Evolutionary conservation across 2,329 filamentous ascomycete genomes (phyloP).

Genomic region (Tetracladium maxilliforme): DNA sequence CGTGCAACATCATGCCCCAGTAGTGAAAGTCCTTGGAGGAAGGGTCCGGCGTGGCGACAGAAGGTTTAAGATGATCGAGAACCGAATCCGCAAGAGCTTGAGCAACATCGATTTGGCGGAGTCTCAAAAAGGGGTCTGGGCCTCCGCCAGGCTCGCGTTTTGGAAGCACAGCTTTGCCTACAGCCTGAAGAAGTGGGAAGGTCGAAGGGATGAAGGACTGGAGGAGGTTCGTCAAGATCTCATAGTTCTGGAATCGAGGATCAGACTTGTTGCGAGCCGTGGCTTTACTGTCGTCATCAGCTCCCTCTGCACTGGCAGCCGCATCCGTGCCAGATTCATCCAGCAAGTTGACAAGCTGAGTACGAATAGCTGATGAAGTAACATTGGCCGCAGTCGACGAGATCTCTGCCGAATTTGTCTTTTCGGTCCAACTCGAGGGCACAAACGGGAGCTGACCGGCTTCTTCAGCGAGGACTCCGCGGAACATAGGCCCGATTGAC

Average conservation of each 20-base stretch:
- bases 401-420: no score
- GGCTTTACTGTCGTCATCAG: constrained; percentile 23
- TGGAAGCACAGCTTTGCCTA: constrained; percentile 69
- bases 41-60: constrained; percentile 22
- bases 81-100: constrained; percentile 58
- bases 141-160: no score
- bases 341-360: no score
- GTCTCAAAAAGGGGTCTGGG: constrained; percentile 44
- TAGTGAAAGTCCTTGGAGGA: constrained; percentile 59
- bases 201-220: constrained; percentile 66
- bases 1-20: constrained; percentile 68
- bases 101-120: constrained; percentile 37
- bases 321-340: constrained; percentile 1
- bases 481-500: constrained; percentile 63
- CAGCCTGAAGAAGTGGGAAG: constrained; percentile 71
- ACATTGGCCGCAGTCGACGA: no score
- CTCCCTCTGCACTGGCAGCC: constrained; percentile 2
- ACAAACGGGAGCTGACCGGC: no score
- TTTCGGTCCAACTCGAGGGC: no score
- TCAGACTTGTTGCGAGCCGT: constrained; percentile 28
- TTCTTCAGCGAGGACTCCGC: no score
- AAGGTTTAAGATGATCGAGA: constrained; percentile 44
- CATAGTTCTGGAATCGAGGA: constrained; percentile 57
- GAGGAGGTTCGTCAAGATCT: constrained; percentile 61
- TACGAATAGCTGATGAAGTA: no score